phyloP scores from a whole-genome alignment of 140 eudicot species.

The Oenanthe javanica region DNA sequence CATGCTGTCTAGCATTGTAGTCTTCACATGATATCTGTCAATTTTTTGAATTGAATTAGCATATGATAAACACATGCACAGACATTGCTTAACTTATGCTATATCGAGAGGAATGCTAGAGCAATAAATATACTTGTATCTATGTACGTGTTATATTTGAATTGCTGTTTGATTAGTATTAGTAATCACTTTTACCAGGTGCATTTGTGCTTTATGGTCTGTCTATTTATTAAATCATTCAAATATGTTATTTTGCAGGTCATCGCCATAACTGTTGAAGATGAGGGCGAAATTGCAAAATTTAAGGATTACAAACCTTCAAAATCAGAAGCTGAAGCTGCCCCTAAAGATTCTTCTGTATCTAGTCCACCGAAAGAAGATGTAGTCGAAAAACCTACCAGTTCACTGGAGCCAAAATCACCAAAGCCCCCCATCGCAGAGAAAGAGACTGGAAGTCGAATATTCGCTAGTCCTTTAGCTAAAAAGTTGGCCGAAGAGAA shows the following conservation, averaged over 20 bases:
- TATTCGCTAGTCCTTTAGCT: conserved; percentile 97
- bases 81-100: neutral
- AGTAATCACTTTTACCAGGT: neutral
- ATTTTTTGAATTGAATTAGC: neutral
- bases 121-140: neutral
- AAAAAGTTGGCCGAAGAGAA: conserved; percentile 90
- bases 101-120: neutral
- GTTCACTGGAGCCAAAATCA: conserved; percentile 47
- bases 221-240: neutral
- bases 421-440: conserved; percentile 48
- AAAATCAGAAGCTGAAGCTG: conserved; percentile 44
- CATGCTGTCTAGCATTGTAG: neutral
- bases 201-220: neutral
- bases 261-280: conserved; percentile 89
- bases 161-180: neutral
- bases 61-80: neutral
- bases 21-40: neutral
- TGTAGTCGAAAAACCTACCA: conserved; percentile 38
- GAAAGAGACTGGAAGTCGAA: conserved; percentile 50
- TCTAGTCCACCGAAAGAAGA: conserved; percentile 56
- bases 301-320: conserved; percentile 81
- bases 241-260: conserved; percentile 32
- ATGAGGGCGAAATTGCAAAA: conserved; percentile 71
- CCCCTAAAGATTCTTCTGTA: conserved; percentile 50
- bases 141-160: neutral